Base-by-base conservation (phyloP, 257 asterid genomes). In the Ligustrum vulgare region DNA sequence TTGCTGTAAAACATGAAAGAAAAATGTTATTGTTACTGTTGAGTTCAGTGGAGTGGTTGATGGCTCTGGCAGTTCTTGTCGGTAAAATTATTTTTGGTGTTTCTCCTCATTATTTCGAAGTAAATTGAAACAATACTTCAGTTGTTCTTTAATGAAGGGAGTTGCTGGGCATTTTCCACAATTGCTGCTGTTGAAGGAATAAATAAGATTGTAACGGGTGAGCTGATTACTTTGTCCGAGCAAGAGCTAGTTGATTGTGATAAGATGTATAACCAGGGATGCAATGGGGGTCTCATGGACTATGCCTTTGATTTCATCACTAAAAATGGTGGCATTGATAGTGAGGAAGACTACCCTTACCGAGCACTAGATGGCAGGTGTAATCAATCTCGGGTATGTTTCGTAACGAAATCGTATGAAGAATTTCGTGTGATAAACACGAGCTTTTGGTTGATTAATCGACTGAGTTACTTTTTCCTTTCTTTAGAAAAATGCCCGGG, bases 81-180 rank as follows among this genome's bases (percentile, higher is more conserved):
- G 20, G 6, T 45, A 45, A 45, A 45, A 45, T 45, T 45, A 4
- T 5, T 35, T 54, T 56, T 9, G 5, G 28, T 31, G 12, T 56
- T 56, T 20, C 9, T 20, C 32, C 8, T 13, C 64, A 5, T 8
- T 7, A 60, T 22, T 11, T 60, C 2, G 11, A 60, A 18, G 9
- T n/a, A 7, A 15, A 18, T 2, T 18, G 62, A 51, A 6, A 51
- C 18, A 16, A 23, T 60, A 16, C 63, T 6, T 54, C 8, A 60
- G 67, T 68, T 54, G 22, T 54, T 69, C 32, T 79, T 33, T 25
- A 39, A 33, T 81, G 72, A 80, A 94, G 98, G 98, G 92, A 92
- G 97, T 81, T 94, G 98, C 82, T 94, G 98, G 98, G 96, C 98
- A 23, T 94, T 94, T 86, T 94, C 98, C 0, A 88, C 98, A 0